Percentiles rank a stretch among this genome's conserved stretches.
Conservation (phyloP, 495 filamentous ascomycete genomes). For the Talaromyces liani region DNA sequence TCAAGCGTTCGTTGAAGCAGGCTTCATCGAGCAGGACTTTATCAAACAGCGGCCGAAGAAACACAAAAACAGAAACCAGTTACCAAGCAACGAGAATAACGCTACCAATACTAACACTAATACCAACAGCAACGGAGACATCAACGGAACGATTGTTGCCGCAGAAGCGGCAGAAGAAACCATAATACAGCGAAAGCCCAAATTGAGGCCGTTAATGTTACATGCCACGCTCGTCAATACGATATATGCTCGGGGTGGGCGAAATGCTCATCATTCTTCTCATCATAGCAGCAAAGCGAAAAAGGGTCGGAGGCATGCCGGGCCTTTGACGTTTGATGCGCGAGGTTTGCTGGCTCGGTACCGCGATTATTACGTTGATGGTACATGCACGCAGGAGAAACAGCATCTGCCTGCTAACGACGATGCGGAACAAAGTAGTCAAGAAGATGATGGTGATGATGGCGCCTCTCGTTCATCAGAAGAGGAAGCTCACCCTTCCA, state of each 20-base stretch:
- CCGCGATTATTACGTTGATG: slow-evolving; percentile 27
- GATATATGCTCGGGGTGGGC: slow-evolving; percentile 52
- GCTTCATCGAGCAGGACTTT: slow-evolving; percentile 50
- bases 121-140: neutral
- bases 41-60: slow-evolving; percentile 11
- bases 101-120: neutral
- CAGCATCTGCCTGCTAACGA: neutral
- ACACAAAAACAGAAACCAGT: slow-evolving; percentile 6
- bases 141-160: neutral
- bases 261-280: neutral
- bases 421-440: neutral
- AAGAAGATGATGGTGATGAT: neutral
- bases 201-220: slow-evolving; percentile 56
- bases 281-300: neutral
- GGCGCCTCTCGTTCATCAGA: neutral
- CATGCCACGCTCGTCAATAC: slow-evolving; percentile 89
- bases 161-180: slow-evolving; percentile 1
- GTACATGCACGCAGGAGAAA: slow-evolving; percentile 13
- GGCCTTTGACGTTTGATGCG: slow-evolving; percentile 28
- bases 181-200: slow-evolving; percentile 11
- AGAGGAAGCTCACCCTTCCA: slow-evolving; percentile 8
- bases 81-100: neutral
- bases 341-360: slow-evolving; percentile 24
- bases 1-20: slow-evolving; percentile 52
- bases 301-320: neutral